Base-by-base conservation (phyloP, 345 rosid genomes). In the Citrus cavaleriei region DNA sequence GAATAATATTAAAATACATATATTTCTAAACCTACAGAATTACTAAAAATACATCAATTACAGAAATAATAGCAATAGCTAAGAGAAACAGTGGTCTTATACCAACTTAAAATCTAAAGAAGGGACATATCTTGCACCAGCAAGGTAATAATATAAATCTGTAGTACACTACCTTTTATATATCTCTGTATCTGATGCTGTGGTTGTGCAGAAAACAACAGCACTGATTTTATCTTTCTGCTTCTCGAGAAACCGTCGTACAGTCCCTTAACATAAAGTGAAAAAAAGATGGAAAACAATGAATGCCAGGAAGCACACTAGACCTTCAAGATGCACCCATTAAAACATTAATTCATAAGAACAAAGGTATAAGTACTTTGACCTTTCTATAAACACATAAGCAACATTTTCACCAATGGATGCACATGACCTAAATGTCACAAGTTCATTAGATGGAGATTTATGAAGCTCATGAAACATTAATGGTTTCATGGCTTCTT, bases 231-330 rank as follows among this genome's bases (percentile, higher is more conserved):
- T 91, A 86, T 90, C 95, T 83, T 89, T 93, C 81, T 96, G 98
- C 85, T 94, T 96, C 85, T 92, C 99, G 28, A 96, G 90, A 80
- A 96, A 89, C 74, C 98, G 95, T 72, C 99, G 92, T 63, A 96
- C 89, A 74, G 98, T 94, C 82, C 99, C 99, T 96, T 81, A 75
- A 84, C 62, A 84, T 49, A 81, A 55, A 85, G 68, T 32, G 51
- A 79, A 83, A 72, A 54, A 80, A 68, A 64, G 75, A 75, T 73
- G 34, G 37, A 51, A 38, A 18, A 72, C 12, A 19, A 55, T 58
- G 40, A 65, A 28, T 71, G 30, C 25, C 16, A 62, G 19, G 34
- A 67, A 22, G 54, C 63, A 49, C 14, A 76, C 30, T 71, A 21
- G 13, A 62, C 67, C 38, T 37, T 49, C 63, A 63, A 73, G 38